Conservation (phyloP, 2,329 filamentous ascomycete genomes). For the Pseudocercospora fuligena region DNA sequence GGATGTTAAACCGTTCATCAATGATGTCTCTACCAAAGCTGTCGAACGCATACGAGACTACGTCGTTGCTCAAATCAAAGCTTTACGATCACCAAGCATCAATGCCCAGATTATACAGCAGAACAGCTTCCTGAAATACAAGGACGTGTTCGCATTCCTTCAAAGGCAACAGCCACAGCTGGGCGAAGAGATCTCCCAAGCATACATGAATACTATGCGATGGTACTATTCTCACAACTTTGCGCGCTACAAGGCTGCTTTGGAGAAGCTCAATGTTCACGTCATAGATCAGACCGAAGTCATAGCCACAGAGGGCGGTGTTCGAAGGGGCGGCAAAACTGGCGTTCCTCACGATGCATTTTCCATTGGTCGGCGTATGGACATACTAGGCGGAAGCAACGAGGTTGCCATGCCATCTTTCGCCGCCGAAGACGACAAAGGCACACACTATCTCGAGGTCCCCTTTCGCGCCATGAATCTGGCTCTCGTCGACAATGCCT, state of each 20-base stretch:
- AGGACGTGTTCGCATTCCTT: conserved; percentile 85
- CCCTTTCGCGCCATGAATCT: conserved; percentile 95
- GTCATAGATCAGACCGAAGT: conserved; percentile 81
- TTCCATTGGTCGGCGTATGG: conserved; percentile 82
- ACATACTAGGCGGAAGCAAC: conserved; percentile 75
- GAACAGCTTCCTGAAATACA: conserved; percentile 85
- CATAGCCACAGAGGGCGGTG: conserved; percentile 67
- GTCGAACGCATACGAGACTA: conserved; percentile 93
- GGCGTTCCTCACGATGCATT: conserved; percentile 74
- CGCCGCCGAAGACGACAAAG: conserved; percentile 86
- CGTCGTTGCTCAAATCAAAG: conserved; percentile 91
- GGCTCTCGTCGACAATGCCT: conserved; percentile 90
- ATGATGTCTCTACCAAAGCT: conserved; percentile 86
- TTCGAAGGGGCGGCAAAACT: conserved; percentile 40
- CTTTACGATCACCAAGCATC: conserved; percentile 89
- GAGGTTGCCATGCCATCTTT: conserved; percentile 83
- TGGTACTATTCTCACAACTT: conserved; percentile 98
- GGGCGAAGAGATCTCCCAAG: conserved; percentile 85
- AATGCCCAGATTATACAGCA: conserved; percentile 98
- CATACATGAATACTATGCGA: conserved; percentile 97
- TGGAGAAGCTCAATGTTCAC: conserved; percentile 85
- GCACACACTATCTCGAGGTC: conserved; percentile 83
- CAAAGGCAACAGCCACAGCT: conserved; percentile 80
- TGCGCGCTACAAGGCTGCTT: conserved; percentile 78
- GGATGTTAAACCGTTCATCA: conserved; percentile 82